These are phyloP conservation scores for Daldinia sp. DNA, from an alignment of 2,329 filamentous ascomycete species.

Conservation along the genomic window DNA sequence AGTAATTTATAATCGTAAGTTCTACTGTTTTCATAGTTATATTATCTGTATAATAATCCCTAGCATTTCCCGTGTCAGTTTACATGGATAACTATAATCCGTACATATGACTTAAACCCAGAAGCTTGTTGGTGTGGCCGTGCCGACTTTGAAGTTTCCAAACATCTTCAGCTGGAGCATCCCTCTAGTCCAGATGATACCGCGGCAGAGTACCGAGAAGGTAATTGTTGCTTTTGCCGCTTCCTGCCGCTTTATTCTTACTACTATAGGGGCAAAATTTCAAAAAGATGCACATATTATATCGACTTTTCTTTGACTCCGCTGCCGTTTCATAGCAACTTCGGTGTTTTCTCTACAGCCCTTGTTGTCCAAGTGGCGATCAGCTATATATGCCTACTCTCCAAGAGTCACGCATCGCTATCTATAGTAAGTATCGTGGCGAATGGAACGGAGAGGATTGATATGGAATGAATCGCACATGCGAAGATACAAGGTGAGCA, in stretches of 20 bases:
- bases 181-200: too few species aligned
- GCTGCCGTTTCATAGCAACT: neutral
- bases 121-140: too few species aligned
- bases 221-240: too few species aligned
- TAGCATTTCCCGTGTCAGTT: too few species aligned
- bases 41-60: neutral
- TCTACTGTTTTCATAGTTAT: too few species aligned
- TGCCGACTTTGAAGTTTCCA: too few species aligned
- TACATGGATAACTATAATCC: too few species aligned
- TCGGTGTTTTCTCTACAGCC: neutral
- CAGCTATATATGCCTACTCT: neutral
- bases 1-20: too few species aligned
- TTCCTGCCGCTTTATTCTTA: too few species aligned
- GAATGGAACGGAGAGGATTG: neutral
- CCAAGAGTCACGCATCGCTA: neutral
- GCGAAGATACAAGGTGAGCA: neutral
- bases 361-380: neutral
- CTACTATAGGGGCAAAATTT: neutral
- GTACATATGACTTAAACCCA: too few species aligned
- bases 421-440: neutral
- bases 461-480: neutral
- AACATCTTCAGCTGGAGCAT: too few species aligned
- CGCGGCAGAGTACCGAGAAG: too few species aligned
- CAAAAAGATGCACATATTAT: neutral
- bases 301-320: neutral